These are phyloP conservation scores for Leptodontidium sp. DNA, from an alignment of 2,329 filamentous ascomycete genomes.

Conservation along the genomic window DNA sequence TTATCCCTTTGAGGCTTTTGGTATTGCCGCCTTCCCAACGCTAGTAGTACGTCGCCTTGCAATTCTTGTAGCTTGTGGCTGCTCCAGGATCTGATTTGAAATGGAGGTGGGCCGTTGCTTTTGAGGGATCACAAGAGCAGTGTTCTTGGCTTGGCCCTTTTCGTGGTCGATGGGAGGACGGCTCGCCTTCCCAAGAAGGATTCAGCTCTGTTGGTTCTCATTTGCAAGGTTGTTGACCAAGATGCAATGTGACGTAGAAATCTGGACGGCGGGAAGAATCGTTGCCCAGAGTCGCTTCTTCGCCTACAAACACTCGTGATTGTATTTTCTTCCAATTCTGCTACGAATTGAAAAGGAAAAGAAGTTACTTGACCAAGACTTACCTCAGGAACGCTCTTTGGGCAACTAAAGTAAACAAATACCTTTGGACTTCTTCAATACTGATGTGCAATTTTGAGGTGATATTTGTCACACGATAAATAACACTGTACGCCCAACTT, in stretches of 20 bases:
- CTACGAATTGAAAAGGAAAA: neutral
- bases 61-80: conserved; percentile 2
- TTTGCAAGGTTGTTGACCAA: neutral
- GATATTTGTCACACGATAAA: neutral
- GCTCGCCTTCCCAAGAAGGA: neutral
- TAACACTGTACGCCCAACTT: neutral
- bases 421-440: too few relatives aligned
- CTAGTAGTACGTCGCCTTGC: neutral
- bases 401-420: too few relatives aligned
- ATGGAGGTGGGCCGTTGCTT: conserved; percentile 7
- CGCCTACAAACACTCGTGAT: neutral
- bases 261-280: neutral
- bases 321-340: neutral
- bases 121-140: conserved; percentile 11
- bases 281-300: neutral
- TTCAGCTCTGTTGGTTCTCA: neutral
- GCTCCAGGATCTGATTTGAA: neutral
- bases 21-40: too few relatives aligned
- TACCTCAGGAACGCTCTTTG: too few relatives aligned
- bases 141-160: neutral
- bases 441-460: neutral
- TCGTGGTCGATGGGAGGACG: neutral
- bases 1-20: neutral
- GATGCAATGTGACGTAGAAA: conserved; percentile 5
- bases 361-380: too few relatives aligned